These are phyloP conservation scores for Sporothrix brunneoviolacea DNA, from an alignment of 2,329 filamentous ascomycete species.

Conservation along the genomic window DNA sequence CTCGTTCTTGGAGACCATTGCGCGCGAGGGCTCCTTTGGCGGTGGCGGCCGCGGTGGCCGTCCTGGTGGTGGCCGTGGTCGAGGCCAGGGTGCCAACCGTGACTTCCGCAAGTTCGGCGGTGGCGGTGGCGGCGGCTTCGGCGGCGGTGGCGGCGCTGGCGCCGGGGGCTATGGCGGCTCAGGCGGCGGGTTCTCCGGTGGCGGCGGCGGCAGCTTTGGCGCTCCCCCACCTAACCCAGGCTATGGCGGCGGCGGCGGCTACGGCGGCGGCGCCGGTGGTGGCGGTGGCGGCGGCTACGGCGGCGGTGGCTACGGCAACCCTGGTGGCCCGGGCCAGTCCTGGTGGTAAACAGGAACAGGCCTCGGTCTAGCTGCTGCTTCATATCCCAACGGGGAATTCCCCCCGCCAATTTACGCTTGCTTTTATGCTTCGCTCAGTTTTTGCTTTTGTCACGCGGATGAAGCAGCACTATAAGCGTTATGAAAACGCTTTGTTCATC, in stretches of 20 bases:
- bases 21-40: constrained; percentile 83
- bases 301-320: constrained; percentile 55
- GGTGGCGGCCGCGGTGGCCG: constrained; percentile 56
- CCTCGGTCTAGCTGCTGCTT: constrained; percentile 4
- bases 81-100: constrained; percentile 65
- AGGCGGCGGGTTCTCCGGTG: constrained; percentile 36
- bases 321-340: constrained; percentile 55
- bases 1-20: constrained; percentile 90
- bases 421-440: constrained; percentile 15
- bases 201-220: constrained; percentile 35
- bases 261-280: constrained; percentile 65
- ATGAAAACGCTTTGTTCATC: not conserved
- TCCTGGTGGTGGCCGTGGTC: constrained; percentile 65
- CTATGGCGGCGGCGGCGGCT: constrained; percentile 33
- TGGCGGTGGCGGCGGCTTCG: constrained; percentile 43
- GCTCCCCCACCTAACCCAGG: constrained; percentile 29
- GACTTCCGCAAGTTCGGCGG: constrained; percentile 81
- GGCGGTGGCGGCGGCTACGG: constrained; percentile 39
- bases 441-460: not conserved
- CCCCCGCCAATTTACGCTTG: too few relatives aligned
- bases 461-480: not conserved
- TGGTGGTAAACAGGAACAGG: constrained; percentile 53
- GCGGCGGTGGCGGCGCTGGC: constrained; percentile 51
- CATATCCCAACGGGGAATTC: too few relatives aligned
- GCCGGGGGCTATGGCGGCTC: constrained; percentile 30